Conservation (phyloP, 495 filamentous ascomycete species). For the Thermochaetoides thermophila region DNA sequence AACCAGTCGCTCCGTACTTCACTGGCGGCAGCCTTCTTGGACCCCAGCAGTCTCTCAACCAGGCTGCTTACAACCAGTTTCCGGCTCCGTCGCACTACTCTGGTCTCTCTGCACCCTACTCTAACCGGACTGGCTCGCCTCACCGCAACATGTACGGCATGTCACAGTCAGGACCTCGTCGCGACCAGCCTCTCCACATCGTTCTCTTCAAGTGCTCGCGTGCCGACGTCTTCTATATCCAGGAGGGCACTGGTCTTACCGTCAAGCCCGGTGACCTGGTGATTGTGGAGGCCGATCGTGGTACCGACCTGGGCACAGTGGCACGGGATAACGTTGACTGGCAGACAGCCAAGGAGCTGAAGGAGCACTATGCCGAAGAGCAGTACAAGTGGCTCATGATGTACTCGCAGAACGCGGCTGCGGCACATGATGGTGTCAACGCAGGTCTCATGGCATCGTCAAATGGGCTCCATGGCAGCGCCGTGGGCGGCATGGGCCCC, state of each 20-base stretch:
- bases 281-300: slow-evolving; percentile 93
- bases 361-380: slow-evolving; percentile 78
- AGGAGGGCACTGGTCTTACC: slow-evolving; percentile 83
- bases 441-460: slow-evolving; percentile 41
- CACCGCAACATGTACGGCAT: slow-evolving; percentile 46
- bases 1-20: slow-evolving; percentile 36
- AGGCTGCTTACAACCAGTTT: slow-evolving; percentile 22
- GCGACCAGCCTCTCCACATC: slow-evolving; percentile 75
- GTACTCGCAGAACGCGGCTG: slow-evolving; percentile 68
- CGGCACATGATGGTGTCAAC: slow-evolving; percentile 39
- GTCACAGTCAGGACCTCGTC: slow-evolving; percentile 52
- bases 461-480: slow-evolving; percentile 47
- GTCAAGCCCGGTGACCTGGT: slow-evolving; percentile 86
- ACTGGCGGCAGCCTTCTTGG: slow-evolving; percentile 17
- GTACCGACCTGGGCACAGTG: slow-evolving; percentile 90
- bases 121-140: slow-evolving; percentile 37
- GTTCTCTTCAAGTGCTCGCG: slow-evolving; percentile 92
- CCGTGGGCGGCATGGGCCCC: slow-evolving; percentile 60
- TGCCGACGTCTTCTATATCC: slow-evolving; percentile 91
- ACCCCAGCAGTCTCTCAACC: slow-evolving; percentile 25
- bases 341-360: slow-evolving; percentile 70
- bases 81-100: slow-evolving; percentile 27
- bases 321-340: slow-evolving; percentile 68
- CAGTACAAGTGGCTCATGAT: slow-evolving; percentile 97
- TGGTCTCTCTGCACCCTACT: slow-evolving; percentile 39